Percentiles rank a stretch among this genome's conserved stretches.
phyloP scores from a whole-genome alignment of 371 early-diverging fungal genomes.

The Sanchytrium tribonematis region DNA sequence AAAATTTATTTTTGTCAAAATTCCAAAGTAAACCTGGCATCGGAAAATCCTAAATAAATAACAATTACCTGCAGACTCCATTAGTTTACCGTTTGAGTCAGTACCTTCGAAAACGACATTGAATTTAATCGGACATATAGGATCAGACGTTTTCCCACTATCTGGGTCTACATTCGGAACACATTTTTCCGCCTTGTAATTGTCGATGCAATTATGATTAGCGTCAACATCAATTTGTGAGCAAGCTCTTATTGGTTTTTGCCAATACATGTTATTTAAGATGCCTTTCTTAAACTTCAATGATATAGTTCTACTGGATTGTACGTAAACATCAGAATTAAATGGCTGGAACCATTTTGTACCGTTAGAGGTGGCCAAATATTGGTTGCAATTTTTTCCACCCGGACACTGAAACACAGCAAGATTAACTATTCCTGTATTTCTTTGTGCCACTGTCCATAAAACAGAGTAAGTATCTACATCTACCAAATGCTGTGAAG shows the following conservation, averaged over 20 bases:
- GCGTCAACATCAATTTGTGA: not conserved
- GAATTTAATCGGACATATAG: not conserved
- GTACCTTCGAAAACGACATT: not conserved
- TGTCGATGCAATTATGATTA: not conserved
- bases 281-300: not conserved
- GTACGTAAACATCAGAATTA: not conserved
- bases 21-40: not conserved
- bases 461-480: not conserved
- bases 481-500: not conserved
- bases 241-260: not conserved
- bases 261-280: not conserved
- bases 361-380: not conserved
- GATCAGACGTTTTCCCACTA: not conserved
- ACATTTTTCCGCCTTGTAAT: not conserved
- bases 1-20: not conserved
- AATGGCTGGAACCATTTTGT: no score
- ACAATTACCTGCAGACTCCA: not conserved
- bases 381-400: not conserved
- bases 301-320: not conserved
- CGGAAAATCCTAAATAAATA: not conserved
- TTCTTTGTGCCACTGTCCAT: not conserved
- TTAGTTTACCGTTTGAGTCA: not conserved
- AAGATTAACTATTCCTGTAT: not conserved
- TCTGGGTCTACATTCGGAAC: not conserved
- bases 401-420: not conserved